Evolutionary conservation across 345 rosid species (phyloP), one percentile per base, ranked within the genome.

Genomic region (Eucalyptus tenuipes): DNA sequence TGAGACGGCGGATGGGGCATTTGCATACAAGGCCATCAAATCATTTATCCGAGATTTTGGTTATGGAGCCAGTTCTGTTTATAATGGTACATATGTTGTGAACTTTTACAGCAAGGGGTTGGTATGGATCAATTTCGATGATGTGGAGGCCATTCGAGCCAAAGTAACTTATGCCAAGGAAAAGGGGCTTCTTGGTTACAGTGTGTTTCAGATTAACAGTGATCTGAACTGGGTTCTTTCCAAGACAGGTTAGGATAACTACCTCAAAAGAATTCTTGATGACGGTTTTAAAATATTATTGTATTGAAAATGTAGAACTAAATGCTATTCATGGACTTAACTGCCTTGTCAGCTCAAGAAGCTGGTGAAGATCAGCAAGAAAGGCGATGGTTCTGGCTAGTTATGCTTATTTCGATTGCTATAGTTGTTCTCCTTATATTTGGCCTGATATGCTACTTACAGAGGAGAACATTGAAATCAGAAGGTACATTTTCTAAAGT

Each of bases 191-290:
- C 90, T 90, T 48, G 96, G 95, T 75, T 94, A 92, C 84, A 57
- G 0, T 40, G 93, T 88, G 7, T 95, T 90, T 90, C 89, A 88
- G 40, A 90, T 93, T 15, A 6, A 71, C 15, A 87, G 87, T 86
- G 95, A 95, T 84, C 68, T 90, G 15, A 64, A 93, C 44, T 92
- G 95, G 95, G 88, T 24, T 80, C 95, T 94, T 88, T 93, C 95
- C 37, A 86, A n/a, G 18, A 50, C 90, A 55, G 92, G 94, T 91
- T 85, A 2, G 87, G 29, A 75, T 53, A n/a, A 87, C 7, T 45
- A 4, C 64, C 48, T 44, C 79, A 57, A 5, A 22, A 88, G 64
- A 45, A 49, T 44, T 59, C 45, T 37, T 75, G 27, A 75, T 75
- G 27, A 75, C 8, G 47, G 82, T 75, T 75, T 75, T 75, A 37